Evolutionary conservation across 176 grass and related monocot genomes (phyloP), one percentile per base, ranked within the genome.

Genomic region (Zizania latifolia): DNA sequence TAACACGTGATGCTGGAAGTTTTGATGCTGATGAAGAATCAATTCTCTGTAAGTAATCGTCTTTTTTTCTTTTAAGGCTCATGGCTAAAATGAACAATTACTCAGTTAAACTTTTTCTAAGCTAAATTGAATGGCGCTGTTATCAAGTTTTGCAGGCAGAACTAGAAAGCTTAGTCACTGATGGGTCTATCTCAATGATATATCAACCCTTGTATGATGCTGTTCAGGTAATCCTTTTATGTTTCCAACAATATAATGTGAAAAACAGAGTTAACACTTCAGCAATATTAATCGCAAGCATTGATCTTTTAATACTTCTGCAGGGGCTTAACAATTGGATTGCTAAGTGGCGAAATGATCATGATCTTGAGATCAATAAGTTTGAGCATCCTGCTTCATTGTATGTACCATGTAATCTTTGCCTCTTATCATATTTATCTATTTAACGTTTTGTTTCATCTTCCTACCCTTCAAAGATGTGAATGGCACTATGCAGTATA

Each of bases 321-420:
- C 78, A 97, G 94, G 90, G 86, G 62, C 76, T 97, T 85, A 39
- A 74, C 28, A 80, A 62, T 85, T 97, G 94, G 94, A 93, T 97
- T 57, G 4, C 65, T 89, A 74, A 83, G 10, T 60, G 67, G 60
- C 71, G 87, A 74, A 44, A 53, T 53, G 79, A 71, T 39, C 62
- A 53, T 53, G 79, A 71, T 39, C 62, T 91, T 71, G 84, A 83
- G 37, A 77, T 83, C 37, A 62, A 41, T 45, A 88, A 91, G 40
- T 97, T 93, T 59, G 90, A 90, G 46, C 78, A 83, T 72, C 85
- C 88, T 44, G 86, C 94, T 68, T 93, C 94, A 51, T 87, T 83
- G 94, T 93, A 86, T 83, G 80, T 71, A 78, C 73, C 86, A 65
- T 61, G 27, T 4, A 36, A 35, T 71, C 51, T 50, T 77, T 78